Evolutionary conservation across 1,284 basidiomycete species (phyloP).

Genomic region (Farysia itapuensis): DNA sequence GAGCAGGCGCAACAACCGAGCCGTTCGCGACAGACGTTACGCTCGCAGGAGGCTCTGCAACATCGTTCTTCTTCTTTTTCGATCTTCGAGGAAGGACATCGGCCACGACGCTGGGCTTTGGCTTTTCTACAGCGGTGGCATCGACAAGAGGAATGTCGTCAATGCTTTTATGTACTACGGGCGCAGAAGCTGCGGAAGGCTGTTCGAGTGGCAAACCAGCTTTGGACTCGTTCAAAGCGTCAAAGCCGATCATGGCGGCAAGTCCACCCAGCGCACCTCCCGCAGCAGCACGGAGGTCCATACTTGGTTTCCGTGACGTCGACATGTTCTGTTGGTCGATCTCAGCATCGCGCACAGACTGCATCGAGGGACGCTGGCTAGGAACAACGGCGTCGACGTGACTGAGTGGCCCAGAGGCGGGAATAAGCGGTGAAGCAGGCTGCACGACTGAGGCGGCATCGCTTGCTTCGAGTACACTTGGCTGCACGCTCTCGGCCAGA

Average conservation of each 20-base stretch:
- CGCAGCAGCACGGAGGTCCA: conserved; percentile 29
- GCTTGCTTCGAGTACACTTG: conserved; percentile 29
- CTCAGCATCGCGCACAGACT: conserved; percentile 26
- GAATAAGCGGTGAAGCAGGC: conserved; percentile 32
- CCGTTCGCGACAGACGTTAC: background rate
- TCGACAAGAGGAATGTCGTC: background rate
- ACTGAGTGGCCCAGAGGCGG: conserved; percentile 38
- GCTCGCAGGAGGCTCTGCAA: background rate
- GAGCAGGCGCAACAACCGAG: background rate
- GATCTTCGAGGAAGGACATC: background rate
- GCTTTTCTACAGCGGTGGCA: background rate
- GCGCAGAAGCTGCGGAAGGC: background rate
- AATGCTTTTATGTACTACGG: background rate
- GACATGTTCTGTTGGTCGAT: conserved; percentile 29
- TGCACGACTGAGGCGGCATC: conserved; percentile 23
- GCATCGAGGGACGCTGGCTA: conserved; percentile 31
- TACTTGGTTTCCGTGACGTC: conserved; percentile 24
- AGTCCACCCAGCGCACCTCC: conserved; percentile 38
- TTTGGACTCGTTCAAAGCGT: conserved; percentile 30
- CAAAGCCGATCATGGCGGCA: conserved; percentile 37
- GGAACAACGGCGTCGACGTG: conserved; percentile 32
- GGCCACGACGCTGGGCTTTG: background rate
- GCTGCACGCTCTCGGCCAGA: conserved; percentile 29
- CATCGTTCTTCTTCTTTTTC: conserved; percentile 2
- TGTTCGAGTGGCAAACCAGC: conserved; percentile 27